Percentiles rank a stretch among this genome's conserved stretches.
phyloP scores from a whole-genome alignment of 2,329 filamentous ascomycete genomes.

The Colletotrichum sansevieriae region DNA sequence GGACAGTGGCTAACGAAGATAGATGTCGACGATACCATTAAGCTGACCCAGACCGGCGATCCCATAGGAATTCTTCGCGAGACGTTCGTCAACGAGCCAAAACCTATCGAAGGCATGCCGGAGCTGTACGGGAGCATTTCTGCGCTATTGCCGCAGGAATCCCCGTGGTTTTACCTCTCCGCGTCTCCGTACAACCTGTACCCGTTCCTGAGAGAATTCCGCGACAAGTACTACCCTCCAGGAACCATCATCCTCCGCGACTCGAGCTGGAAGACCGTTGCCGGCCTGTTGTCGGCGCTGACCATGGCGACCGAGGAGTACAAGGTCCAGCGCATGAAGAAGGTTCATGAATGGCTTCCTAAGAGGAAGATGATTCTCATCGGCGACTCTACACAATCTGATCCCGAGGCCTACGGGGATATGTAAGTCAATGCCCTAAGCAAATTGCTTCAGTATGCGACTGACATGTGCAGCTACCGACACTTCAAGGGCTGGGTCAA shows the following conservation, averaged over 20 bases:
- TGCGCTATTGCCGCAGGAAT: conserved; percentile 63
- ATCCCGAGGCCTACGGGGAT: conserved; percentile 90
- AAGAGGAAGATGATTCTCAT: conserved; percentile 84
- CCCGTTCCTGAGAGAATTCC: conserved; percentile 83
- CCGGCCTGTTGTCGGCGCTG: conserved; percentile 82
- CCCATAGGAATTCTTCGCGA: conserved; percentile 84
- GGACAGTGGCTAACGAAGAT: conserved; percentile 34
- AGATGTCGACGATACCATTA: conserved; percentile 97
- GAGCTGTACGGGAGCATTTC: conserved; percentile 81
- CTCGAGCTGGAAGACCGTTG: conserved; percentile 86
- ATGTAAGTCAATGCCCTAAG: conserved; percentile 63
- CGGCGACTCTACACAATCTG: conserved; percentile 91
- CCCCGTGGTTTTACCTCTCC: conserved; percentile 92
- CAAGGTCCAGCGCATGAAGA: conserved; percentile 84
- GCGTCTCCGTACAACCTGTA: conserved; percentile 96
- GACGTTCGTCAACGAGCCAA: conserved; percentile 84
- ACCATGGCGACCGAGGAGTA: conserved; percentile 87
- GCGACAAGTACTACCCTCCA: conserved; percentile 76
- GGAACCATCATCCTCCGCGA: conserved; percentile 90
- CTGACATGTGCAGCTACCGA: conserved; percentile 61
- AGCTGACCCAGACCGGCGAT: conserved; percentile 85
- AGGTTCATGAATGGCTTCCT: conserved; percentile 84
- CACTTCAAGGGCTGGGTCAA: conserved; percentile 81
- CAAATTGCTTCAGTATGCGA: fast-evolving
- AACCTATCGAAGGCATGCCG: conserved; percentile 84